Base-by-base conservation (phyloP, 179 eudicot species). In the Silene noctiflora region DNA sequence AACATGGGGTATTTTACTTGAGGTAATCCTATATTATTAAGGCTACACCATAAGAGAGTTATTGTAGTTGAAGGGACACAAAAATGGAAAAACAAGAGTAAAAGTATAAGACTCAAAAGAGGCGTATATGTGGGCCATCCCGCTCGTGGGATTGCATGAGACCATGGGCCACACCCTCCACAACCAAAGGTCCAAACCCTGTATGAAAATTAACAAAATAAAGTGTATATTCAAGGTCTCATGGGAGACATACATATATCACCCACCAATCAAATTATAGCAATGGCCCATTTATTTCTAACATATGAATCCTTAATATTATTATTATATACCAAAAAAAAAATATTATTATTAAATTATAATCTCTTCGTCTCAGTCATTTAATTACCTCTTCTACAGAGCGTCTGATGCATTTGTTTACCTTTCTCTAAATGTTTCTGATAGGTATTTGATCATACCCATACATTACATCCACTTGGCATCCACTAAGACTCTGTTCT, bases 81-180 rank as follows among this genome's bases (percentile, higher is more conserved):
- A 17, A 58, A 3, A 68, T n/a, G n/a, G 16, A 3, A 56, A 21
- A 24, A n/a, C 1, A 13, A 9, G 20, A 12, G 9, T 4, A 14
- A 48, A 39, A 39, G 46, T 39, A 39, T 0, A 2, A 64, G 25
- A 19, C 65, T 17, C 16, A n/a, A 56, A 61, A 66, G 67, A 21
- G 73, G 76, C 77, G 16, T 42, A 3, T 14, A 14, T 17, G 91
- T 79, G 89, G 90, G 89, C 71, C 87, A 83, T 69, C 64, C 91
- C 89, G 84, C 87, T 86, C 94, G 94, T 90, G 90, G 86, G 86
- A 76, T 78, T 78, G 82, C 85, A 86, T 85, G 90, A 51, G 76
- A 77, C 67, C 12, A 11, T 79, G 91, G 89, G 88, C 91, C 91
- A 85, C 75, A 29, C 22, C 5, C n/a, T 5, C 73, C 68, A 77